Conservation (phyloP, 345 rosid species). For the Sonneratia caseolaris region DNA sequence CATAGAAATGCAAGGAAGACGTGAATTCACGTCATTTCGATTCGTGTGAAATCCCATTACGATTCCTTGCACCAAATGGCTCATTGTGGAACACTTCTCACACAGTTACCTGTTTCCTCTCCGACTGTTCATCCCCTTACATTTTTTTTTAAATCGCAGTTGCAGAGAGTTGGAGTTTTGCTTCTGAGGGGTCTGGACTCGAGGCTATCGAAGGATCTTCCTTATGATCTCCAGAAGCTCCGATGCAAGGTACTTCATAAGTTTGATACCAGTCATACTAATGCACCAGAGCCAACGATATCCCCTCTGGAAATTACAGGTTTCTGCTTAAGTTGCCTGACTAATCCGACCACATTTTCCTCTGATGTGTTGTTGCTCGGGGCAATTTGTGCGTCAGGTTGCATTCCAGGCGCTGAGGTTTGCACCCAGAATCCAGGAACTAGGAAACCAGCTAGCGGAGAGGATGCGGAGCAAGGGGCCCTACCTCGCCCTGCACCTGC, state of each 20-base stretch:
- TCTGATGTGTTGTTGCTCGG: background rate
- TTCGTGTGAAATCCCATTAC: background rate
- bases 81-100: too few species aligned
- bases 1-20: background rate
- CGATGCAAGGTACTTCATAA: slow-evolving; percentile 65
- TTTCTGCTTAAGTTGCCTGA: background rate
- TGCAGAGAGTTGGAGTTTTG: slow-evolving; percentile 73
- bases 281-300: background rate
- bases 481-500: slow-evolving; percentile 84
- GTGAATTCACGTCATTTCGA: background rate
- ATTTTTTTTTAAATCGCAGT: slow-evolving; percentile 28
- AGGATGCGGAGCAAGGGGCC: slow-evolving; percentile 89
- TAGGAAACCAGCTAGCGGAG: slow-evolving; percentile 69
- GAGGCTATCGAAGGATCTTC: slow-evolving; percentile 84
- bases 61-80: too few species aligned
- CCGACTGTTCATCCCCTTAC: background rate
- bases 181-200: slow-evolving; percentile 88
- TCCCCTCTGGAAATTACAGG: background rate
- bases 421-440: slow-evolving; percentile 48
- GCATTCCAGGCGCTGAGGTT: slow-evolving; percentile 48
- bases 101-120: too few species aligned
- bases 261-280: background rate
- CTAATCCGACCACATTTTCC: background rate
- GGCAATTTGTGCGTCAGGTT: slow-evolving; percentile 4
- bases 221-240: slow-evolving; percentile 87